These are phyloP conservation scores for Microbotryum silenes-acaulis DNA, from an alignment of 1,284 basidiomycete genomes.

Conservation along the genomic window DNA sequence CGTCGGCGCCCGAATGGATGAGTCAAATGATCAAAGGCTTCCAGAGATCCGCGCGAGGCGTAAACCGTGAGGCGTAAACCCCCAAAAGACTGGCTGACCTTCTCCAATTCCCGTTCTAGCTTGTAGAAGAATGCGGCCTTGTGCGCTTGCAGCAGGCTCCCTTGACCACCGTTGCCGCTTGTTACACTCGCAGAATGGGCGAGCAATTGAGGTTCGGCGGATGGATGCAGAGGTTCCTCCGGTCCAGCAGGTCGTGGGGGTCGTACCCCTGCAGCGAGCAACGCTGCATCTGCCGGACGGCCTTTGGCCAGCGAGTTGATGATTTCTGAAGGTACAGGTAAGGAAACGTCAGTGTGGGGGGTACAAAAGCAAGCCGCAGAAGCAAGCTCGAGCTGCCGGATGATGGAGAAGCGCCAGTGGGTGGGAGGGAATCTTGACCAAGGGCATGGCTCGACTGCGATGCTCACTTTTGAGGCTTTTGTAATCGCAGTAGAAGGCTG, in stretches of 20 bases:
- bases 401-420: background rate
- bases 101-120: conserved; percentile 93
- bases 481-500: conserved; percentile 93
- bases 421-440: background rate
- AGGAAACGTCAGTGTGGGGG: background rate
- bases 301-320: conserved; percentile 95
- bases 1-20: background rate
- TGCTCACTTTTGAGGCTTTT: conserved; percentile 82
- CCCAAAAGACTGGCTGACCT: conserved; percentile 56
- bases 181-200: conserved; percentile 20
- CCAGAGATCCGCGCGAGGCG: background rate
- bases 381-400: background rate
- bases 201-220: conserved; percentile 28
- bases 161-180: conserved; percentile 31
- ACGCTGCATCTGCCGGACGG: conserved; percentile 77
- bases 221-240: conserved; percentile 23
- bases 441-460: background rate
- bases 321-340: conserved; percentile 49
- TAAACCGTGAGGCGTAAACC: background rate
- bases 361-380: too few relatives aligned
- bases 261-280: conserved; percentile 72
- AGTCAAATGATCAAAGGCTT: background rate
- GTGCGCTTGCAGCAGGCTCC: conserved; percentile 69
- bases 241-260: conserved; percentile 45
- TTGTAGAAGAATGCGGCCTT: conserved; percentile 99